Percentiles rank a stretch among this genome's conserved stretches.
phyloP scores from a whole-genome alignment of 2,329 filamentous ascomycete genomes.

The Graphiopsis chlorocephala region DNA sequence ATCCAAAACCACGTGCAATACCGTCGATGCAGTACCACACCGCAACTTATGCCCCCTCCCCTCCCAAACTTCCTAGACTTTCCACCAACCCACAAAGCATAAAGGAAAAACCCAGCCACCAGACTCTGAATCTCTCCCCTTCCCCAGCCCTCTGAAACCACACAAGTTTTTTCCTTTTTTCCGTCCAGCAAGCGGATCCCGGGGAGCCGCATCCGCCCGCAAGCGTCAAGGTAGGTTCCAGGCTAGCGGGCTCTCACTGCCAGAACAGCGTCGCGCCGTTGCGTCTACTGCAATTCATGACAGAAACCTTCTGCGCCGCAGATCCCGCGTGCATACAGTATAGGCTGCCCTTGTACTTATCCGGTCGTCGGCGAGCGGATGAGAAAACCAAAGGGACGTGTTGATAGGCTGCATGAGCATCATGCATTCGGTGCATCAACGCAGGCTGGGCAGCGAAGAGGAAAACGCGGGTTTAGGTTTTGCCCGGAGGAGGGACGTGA shows the following conservation, averaged over 20 bases:
- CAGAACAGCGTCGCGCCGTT: not conserved
- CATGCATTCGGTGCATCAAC: no score
- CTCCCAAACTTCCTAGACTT: not conserved
- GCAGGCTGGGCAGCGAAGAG: not conserved
- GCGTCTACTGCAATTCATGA: not conserved
- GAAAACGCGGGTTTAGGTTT: not conserved
- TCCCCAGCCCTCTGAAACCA: slow-evolving; percentile 11
- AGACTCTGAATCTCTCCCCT: not conserved
- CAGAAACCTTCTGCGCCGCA: slow-evolving; percentile 11
- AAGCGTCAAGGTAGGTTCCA: not conserved
- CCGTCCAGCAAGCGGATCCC: not conserved
- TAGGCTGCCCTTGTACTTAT: not conserved
- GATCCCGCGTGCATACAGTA: not conserved
- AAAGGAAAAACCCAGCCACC: not conserved
- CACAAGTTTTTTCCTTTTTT: not conserved
- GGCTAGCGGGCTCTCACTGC: not conserved
- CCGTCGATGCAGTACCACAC: no score
- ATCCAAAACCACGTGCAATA: not conserved
- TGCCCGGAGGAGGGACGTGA: no score
- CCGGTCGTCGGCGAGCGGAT: no score
- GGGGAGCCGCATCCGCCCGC: slow-evolving; percentile 2
- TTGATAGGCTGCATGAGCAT: not conserved
- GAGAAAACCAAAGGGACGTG: not conserved
- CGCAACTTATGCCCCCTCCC: not conserved
- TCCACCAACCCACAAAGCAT: not conserved